These are phyloP conservation scores for Biancaea sappan DNA, from an alignment of 306 rosid genomes.

Conservation along the genomic window DNA sequence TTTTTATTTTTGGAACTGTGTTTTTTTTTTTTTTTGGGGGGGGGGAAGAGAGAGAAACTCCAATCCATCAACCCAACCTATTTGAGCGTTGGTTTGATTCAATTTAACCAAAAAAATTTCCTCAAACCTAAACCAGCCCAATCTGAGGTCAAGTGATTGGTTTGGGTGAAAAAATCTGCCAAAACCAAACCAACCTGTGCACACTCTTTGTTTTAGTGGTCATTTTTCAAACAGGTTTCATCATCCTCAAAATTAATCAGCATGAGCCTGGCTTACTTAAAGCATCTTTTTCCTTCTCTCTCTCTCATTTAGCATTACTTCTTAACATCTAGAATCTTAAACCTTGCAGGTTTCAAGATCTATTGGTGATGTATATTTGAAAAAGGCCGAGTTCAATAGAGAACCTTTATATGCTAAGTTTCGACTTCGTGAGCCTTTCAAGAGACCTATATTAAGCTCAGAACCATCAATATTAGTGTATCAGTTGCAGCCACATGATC, in stretches of 20 bases:
- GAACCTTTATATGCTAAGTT: conserved; percentile 69
- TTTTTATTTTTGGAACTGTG: too few species aligned
- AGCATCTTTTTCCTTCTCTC: neutral
- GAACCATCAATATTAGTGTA: conserved; percentile 59
- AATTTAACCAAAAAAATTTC: too few species aligned
- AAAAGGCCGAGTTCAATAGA: conserved; percentile 69
- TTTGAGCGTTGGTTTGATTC: too few species aligned
- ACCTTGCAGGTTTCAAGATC: conserved; percentile 67
- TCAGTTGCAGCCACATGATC: conserved; percentile 68
- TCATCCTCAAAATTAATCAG: neutral
- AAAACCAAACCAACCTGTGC: too few species aligned
- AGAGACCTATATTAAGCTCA: conserved; percentile 59
- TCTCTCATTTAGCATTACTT: neutral
- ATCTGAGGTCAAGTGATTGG: too few species aligned
- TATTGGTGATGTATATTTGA: conserved; percentile 69
- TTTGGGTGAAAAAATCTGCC: too few species aligned
- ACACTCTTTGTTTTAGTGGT: too few species aligned
- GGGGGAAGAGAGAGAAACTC: too few species aligned
- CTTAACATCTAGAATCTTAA: conserved; percentile 5
- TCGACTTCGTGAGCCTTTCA: conserved; percentile 68
- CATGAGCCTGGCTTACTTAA: conserved; percentile 13
- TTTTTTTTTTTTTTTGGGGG: too few species aligned
- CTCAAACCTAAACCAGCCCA: too few species aligned
- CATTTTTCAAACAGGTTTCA: neutral
- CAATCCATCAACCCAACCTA: too few species aligned